Evolutionary conservation across 495 filamentous ascomycete species (phyloP).

Genomic region (Aspergillus indologenus): DNA sequence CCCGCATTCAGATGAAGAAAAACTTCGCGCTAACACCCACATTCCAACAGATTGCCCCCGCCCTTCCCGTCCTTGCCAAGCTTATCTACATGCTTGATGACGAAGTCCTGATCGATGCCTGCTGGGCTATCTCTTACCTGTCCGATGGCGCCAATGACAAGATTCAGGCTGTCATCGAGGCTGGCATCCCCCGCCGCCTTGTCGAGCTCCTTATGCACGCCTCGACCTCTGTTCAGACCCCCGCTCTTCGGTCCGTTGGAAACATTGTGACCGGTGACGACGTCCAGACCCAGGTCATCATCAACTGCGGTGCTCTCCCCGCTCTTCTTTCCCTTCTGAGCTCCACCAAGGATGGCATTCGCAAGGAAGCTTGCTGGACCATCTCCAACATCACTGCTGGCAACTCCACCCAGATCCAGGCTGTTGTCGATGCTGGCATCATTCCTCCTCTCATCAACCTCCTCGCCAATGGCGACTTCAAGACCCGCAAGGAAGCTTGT

Average conservation of each 20-base stretch:
- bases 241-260: constrained; percentile 92
- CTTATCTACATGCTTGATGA: constrained; percentile 98
- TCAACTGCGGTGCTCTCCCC: constrained; percentile 93
- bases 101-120: constrained; percentile 97
- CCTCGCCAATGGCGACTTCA: constrained; percentile 93
- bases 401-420: constrained; percentile 95
- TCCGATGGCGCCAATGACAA: constrained; percentile 99
- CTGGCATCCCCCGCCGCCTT: constrained; percentile 92
- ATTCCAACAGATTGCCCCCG: constrained; percentile 74
- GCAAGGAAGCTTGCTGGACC: constrained; percentile 99
- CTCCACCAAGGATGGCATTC: constrained; percentile 97
- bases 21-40: constrained; percentile 15
- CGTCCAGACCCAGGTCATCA: constrained; percentile 98
- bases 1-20: background rate
- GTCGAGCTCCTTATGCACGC: constrained; percentile 98
- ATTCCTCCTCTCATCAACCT: constrained; percentile 95
- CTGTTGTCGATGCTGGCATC: constrained; percentile 95
- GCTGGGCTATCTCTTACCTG: constrained; percentile 99
- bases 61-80: constrained; percentile 94
- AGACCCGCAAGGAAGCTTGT: constrained; percentile 99
- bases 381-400: constrained; percentile 99
- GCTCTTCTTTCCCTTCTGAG: constrained; percentile 88
- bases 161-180: constrained; percentile 99
- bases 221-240: constrained; percentile 98
- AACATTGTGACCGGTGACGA: constrained; percentile 99